These are phyloP conservation scores for Cryphonectria radicalis DNA, from an alignment of 2,329 filamentous ascomycete species.

Conservation along the genomic window DNA sequence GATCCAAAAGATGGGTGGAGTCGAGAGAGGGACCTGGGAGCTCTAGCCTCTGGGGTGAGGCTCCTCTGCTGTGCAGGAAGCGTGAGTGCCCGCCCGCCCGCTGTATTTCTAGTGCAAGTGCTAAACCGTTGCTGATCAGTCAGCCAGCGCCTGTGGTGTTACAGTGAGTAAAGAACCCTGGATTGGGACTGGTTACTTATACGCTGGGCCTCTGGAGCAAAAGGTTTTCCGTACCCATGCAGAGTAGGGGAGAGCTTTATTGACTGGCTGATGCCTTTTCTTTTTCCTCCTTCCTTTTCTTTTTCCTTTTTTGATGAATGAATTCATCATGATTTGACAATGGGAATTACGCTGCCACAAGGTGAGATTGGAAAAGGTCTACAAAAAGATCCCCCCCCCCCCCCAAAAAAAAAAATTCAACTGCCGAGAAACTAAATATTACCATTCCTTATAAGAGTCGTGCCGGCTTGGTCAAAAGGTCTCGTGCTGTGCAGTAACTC, in stretches of 20 bases:
- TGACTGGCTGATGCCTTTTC: not conserved
- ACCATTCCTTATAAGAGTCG: not conserved
- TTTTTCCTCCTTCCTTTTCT: not conserved
- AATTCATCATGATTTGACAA: not conserved
- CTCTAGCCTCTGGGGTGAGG: conserved; percentile 14
- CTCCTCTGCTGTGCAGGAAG: conserved; percentile 5
- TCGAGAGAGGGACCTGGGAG: conserved; percentile 11
- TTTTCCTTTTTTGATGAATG: no score
- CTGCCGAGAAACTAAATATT: not conserved
- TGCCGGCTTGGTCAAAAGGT: not conserved
- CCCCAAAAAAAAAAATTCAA: not conserved
- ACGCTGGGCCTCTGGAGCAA: not conserved
- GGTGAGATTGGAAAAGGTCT: not conserved
- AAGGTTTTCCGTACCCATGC: not conserved
- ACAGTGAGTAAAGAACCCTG: not conserved
- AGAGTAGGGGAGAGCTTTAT: not conserved
- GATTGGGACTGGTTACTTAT: not conserved
- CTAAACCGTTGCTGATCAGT: conserved; percentile 7
- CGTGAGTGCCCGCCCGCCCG: not conserved
- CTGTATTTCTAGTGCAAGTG: not conserved
- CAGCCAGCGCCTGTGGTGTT: conserved; percentile 3
- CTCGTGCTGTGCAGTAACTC: not conserved
- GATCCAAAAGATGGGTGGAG: conserved; percentile 12
- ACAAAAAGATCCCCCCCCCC: no score
- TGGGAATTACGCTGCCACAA: not conserved